Base-by-base conservation (phyloP, 106 monocot genomes). In the Amphibolis antarctica region DNA sequence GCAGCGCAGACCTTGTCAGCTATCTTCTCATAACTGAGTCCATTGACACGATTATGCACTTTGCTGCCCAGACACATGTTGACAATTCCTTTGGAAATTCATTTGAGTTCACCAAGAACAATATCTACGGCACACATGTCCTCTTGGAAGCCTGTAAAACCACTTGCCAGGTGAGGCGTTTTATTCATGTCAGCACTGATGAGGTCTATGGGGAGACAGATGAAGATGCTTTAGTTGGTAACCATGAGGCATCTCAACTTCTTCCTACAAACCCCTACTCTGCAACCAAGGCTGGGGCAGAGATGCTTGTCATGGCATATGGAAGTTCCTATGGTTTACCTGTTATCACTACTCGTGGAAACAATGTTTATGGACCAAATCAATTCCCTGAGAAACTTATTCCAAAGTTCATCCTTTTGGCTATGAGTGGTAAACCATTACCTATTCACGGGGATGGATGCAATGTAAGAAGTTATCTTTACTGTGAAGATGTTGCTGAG, bases 121-220 rank as follows among this genome's bases (percentile, higher is more conserved):
- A 93, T 64, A 93, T 93, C 26, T 88, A 83, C 68, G 92, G 92
- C 0, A 93, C 92, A 54, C 92, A 93, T 66, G 92, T 93, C 22
- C 88, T 93, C 31, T 77, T 93, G 4, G 92, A 93, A 75, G 88
- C 92, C 18, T 88, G 88, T 78, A 92, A 88, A 73, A 77, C 79
- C 52, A 82, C 77, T 45, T 85, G 88, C 14, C 84, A 85, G 57
- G 75, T 92, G 51, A 75, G 73, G 28, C 50, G 87, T 55, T 92
- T 93, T 65, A 85, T 93, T 55, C 92, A 93, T 67, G 92, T 92
- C 1, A 92, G 92, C 46, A 92, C 92, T n/a, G 92, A 92, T 55
- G 92, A 92, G 62, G 92, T 92, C 14, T 92, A 92, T 63, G 92
- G 92, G 5, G 92, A 92, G 73, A 88, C 92, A 12, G 88, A 88